phyloP scores from a whole-genome alignment of 148 eudicot species.

The Spergularia marina region DNA sequence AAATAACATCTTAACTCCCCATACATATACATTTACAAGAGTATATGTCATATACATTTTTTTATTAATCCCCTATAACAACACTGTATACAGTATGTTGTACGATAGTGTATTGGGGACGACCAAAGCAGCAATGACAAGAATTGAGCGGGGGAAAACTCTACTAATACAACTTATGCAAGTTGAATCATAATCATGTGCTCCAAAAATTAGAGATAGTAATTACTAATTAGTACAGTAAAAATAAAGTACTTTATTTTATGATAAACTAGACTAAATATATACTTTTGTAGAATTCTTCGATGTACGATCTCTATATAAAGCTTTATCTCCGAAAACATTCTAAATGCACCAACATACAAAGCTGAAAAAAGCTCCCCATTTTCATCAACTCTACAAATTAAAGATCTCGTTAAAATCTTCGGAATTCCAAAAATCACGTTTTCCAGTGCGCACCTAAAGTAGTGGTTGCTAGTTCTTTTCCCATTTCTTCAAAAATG shows the following conservation, averaged over 20 bases:
- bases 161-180: too few species aligned
- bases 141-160: too few species aligned
- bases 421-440: too few species aligned
- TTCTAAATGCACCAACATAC: not conserved
- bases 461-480: not conserved
- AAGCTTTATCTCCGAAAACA: constrained; percentile 5
- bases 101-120: too few species aligned
- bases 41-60: too few species aligned
- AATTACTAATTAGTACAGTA: not conserved
- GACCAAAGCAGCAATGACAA: too few species aligned
- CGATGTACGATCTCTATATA: not conserved
- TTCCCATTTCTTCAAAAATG: constrained; percentile 17
- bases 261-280: not conserved
- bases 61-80: too few species aligned
- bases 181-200: not conserved
- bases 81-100: too few species aligned
- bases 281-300: constrained; percentile 4
- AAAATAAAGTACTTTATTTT: not conserved
- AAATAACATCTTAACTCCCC: too few species aligned
- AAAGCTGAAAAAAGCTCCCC: not conserved
- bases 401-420: not conserved
- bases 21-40: too few species aligned
- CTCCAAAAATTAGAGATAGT: constrained; percentile 16
- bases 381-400: constrained; percentile 1
- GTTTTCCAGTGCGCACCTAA: not conserved